Evolutionary conservation across 2,329 filamentous ascomycete species (phyloP).

Genomic region (Colletotrichum plurivorum): DNA sequence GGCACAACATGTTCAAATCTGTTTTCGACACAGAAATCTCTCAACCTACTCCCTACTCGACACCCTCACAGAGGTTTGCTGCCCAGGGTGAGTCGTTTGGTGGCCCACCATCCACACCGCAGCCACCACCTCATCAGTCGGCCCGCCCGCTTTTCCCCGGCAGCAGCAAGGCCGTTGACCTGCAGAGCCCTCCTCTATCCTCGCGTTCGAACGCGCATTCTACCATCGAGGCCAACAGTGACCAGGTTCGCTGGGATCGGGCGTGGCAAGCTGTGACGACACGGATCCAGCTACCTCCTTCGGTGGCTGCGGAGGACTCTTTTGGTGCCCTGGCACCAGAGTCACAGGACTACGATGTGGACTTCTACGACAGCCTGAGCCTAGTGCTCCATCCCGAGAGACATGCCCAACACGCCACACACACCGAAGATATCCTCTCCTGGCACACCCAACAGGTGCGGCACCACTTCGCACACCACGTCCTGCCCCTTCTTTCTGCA

Average conservation of each 20-base stretch:
- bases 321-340: constrained; percentile 63
- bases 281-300: constrained; percentile 69
- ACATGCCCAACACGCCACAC: constrained; percentile 62
- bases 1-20: constrained; percentile 66
- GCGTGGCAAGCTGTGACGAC: constrained; percentile 75
- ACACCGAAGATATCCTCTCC: constrained; percentile 69
- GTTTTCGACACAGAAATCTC: constrained; percentile 68
- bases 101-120: constrained; percentile 47
- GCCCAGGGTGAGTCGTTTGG: constrained; percentile 64
- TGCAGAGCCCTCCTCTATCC: constrained; percentile 42
- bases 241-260: constrained; percentile 72
- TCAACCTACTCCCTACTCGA: constrained; percentile 62
- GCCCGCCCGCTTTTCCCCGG: constrained; percentile 28
- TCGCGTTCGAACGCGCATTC: constrained; percentile 23
- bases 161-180: constrained; percentile 12
- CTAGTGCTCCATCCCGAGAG: constrained; percentile 64
- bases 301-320: constrained; percentile 67
- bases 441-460: constrained; percentile 75
- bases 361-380: constrained; percentile 67
- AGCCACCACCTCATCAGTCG: constrained; percentile 42
- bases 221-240: constrained; percentile 49
- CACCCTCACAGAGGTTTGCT: constrained; percentile 54
- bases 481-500: constrained; percentile 68
- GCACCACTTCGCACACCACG: constrained; percentile 72
- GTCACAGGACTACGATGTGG: constrained; percentile 57